These are phyloP conservation scores for Canavalia gladiata DNA, from an alignment of 306 rosid genomes.

Conservation along the genomic window DNA sequence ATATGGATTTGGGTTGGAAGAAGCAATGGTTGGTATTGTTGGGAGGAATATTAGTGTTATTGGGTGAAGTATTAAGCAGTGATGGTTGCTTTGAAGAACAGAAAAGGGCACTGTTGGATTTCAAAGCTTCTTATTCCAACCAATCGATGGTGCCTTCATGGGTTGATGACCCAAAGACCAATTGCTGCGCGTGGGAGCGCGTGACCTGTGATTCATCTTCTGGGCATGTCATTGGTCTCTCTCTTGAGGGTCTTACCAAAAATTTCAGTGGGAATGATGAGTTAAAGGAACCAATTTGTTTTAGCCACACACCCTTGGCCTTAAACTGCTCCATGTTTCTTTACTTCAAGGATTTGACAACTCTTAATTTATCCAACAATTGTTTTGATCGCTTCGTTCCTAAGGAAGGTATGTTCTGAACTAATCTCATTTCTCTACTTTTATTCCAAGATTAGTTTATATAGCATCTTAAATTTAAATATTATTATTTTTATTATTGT, in stretches of 20 bases:
- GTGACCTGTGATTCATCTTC: neutral
- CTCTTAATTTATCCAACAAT: neutral
- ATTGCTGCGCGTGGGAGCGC: slow-evolving; percentile 24
- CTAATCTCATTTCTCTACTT: neutral
- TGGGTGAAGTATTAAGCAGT: neutral
- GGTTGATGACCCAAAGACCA: neutral
- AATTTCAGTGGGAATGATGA: too few relatives aligned
- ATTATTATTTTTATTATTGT: neutral
- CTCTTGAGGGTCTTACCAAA: neutral
- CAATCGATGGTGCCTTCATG: neutral
- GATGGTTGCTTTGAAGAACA: slow-evolving; percentile 8
- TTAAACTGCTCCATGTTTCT: slow-evolving; percentile 17
- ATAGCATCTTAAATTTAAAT: too few relatives aligned
- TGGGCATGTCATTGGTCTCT: neutral
- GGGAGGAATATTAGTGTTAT: neutral
- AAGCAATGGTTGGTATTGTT: neutral
- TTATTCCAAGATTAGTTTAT: too few relatives aligned
- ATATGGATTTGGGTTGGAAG: neutral
- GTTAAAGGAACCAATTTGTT: too few relatives aligned
- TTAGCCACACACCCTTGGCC: neutral
- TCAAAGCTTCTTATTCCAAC: neutral
- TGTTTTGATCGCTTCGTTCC: neutral
- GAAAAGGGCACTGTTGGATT: neutral
- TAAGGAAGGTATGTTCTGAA: neutral
- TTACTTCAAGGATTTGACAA: neutral